These are phyloP conservation scores for Hypoxylon sp. DNA, from an alignment of 2,329 filamentous ascomycete genomes.

Conservation along the genomic window DNA sequence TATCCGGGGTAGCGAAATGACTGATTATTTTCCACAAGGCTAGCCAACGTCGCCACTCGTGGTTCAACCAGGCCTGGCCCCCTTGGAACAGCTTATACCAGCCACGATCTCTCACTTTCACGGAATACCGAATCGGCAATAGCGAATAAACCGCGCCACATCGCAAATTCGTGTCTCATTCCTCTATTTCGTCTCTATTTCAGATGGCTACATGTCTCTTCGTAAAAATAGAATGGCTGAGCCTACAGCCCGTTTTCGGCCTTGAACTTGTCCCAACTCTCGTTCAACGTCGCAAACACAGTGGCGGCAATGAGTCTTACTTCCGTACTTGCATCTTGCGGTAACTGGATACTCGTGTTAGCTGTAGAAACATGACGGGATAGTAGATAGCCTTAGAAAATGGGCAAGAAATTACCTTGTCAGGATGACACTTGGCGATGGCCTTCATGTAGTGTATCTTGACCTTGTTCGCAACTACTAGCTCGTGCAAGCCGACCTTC, in stretches of 20 bases:
- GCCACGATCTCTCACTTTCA: constrained; percentile 3
- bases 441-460: constrained; percentile 99
- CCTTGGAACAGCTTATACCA: constrained; percentile 1
- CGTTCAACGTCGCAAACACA: constrained; percentile 77
- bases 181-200: constrained; percentile 27
- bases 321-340: constrained; percentile 74
- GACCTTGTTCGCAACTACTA: constrained; percentile 93
- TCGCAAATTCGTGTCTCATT: constrained; percentile 39
- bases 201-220: constrained; percentile 17
- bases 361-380: constrained; percentile 20
- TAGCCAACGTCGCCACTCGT: constrained; percentile 6
- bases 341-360: constrained; percentile 60
- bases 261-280: constrained; percentile 81
- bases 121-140: constrained; percentile 16
- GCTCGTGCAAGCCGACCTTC: constrained; percentile 92
- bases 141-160: constrained; percentile 12
- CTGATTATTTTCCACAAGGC: constrained; percentile 1
- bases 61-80: constrained; percentile 1
- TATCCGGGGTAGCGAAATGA: constrained; percentile 7
- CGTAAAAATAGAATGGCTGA: background rate
- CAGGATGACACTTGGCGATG: constrained; percentile 97
- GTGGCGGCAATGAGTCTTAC: constrained; percentile 73
- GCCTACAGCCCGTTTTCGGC: constrained; percentile 72
- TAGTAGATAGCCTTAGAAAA: constrained; percentile 6
- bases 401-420: constrained; percentile 80